A percentile compares a stretch with the other conserved stretches of the same genome.
Conservation (phyloP, 2,329 filamentous ascomycete genomes). For the Akanthomyces uredinophilus region DNA sequence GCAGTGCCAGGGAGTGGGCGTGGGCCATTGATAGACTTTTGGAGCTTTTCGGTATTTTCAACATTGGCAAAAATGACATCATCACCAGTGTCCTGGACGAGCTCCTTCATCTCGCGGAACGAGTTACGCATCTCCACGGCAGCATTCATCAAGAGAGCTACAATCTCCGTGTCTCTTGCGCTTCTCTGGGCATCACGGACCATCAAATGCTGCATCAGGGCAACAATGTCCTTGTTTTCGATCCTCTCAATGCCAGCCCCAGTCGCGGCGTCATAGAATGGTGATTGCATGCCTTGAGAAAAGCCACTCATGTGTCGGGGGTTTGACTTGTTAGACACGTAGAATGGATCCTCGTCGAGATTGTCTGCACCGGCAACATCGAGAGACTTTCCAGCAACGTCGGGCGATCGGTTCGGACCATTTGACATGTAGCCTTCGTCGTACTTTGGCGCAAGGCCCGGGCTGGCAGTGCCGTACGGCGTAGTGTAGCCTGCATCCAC, state of each 20-base stretch:
- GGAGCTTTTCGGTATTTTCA: constrained; percentile 81
- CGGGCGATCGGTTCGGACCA: constrained; percentile 52
- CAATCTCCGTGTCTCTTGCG: constrained; percentile 91
- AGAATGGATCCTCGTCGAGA: constrained; percentile 62
- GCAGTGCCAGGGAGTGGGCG: constrained; percentile 70
- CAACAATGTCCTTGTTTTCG: constrained; percentile 92
- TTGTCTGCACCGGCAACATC: constrained; percentile 48
- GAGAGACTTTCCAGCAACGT: constrained; percentile 51
- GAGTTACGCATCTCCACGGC: constrained; percentile 96
- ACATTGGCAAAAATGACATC: constrained; percentile 81
- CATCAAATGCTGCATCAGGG: constrained; percentile 96
- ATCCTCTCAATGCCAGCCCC: constrained; percentile 86
- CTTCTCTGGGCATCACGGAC: constrained; percentile 95
- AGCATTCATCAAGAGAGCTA: constrained; percentile 88
- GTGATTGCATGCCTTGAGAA: constrained; percentile 85
- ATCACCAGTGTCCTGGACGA: constrained; percentile 79
- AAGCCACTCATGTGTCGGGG: constrained; percentile 74
- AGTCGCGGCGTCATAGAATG: constrained; percentile 84
- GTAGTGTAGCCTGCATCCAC: constrained; percentile 37
- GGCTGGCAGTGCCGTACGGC: constrained; percentile 50
- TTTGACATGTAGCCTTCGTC: constrained; percentile 93
- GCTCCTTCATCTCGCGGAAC: constrained; percentile 90
- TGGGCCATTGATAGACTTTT: constrained; percentile 78
- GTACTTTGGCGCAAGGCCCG: constrained; percentile 53
- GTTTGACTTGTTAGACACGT: constrained; percentile 48